Conservation (phyloP, 176 grass and related monocot genomes). For the Cenchrus americanus region DNA sequence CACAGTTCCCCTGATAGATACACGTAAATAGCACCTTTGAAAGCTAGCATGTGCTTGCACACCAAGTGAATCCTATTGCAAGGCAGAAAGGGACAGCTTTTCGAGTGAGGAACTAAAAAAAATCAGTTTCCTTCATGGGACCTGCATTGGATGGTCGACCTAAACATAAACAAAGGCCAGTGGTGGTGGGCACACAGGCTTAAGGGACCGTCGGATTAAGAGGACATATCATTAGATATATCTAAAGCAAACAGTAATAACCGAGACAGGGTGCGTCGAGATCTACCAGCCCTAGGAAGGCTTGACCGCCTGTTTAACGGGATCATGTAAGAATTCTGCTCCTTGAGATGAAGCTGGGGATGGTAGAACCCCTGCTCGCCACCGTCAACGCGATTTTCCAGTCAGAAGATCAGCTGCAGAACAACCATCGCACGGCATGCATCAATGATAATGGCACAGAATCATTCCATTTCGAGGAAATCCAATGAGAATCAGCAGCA, state of each 20-base stretch:
- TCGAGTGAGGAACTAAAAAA: conserved; percentile 19
- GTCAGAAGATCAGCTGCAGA: conserved; percentile 20
- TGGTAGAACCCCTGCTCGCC: conserved; percentile 26
- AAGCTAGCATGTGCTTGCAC: conserved; percentile 38
- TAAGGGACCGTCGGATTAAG: conserved; percentile 33
- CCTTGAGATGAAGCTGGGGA: conserved; percentile 12
- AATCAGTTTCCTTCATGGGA: conserved; percentile 15
- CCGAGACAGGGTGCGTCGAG: conserved; percentile 40
- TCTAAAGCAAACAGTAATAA: conserved; percentile 55
- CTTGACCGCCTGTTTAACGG: conserved; percentile 71
- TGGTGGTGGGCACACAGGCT: conserved; percentile 41
- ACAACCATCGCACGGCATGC: conserved; percentile 24
- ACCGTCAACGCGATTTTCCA: conserved; percentile 13
- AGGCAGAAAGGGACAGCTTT: conserved; percentile 40
- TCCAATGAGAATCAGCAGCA: background rate
- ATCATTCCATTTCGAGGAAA: background rate
- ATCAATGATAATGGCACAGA: conserved; percentile 31
- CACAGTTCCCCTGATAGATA: conserved; percentile 23
- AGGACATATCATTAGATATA: conserved; percentile 30
- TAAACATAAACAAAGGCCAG: conserved; percentile 46
- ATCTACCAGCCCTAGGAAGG: conserved; percentile 76
- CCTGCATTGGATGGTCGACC: conserved; percentile 44
- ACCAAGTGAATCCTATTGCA: conserved; percentile 40
- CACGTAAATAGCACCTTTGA: conserved; percentile 1
- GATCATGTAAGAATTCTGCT: conserved; percentile 76